Evolutionary conservation across 2,329 filamentous ascomycete genomes (phyloP).

Genomic region (Aspergillus transmontanensis): DNA sequence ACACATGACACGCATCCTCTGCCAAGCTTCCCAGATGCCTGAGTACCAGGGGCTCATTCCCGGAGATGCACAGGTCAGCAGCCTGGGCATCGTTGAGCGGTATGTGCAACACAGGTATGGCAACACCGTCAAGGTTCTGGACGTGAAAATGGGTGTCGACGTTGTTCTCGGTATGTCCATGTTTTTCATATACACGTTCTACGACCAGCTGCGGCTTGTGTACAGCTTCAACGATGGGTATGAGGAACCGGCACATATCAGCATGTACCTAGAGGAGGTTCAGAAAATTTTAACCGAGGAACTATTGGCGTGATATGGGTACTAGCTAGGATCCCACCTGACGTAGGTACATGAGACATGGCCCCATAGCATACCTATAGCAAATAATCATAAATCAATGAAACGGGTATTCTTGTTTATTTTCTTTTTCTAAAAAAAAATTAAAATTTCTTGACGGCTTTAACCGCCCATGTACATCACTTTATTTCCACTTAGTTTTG

Average conservation of each 20-base stretch:
- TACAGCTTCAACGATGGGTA: slow-evolving; percentile 17
- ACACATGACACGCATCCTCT: too few species aligned
- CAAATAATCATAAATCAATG: too few species aligned
- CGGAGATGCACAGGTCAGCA: slow-evolving; percentile 10
- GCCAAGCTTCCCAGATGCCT: too few species aligned
- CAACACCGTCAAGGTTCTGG: not conserved
- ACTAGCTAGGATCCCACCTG: too few species aligned
- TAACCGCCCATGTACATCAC: too few species aligned
- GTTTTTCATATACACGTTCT: slow-evolving; percentile 13
- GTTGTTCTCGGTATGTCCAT: slow-evolving; percentile 4
- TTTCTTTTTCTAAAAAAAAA: too few species aligned
- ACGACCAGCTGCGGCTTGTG: slow-evolving; percentile 5
- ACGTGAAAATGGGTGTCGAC: slow-evolving; percentile 10
- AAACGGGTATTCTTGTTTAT: too few species aligned
- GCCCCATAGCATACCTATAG: too few species aligned
- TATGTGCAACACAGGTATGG: slow-evolving; percentile 11
- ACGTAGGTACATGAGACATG: too few species aligned
- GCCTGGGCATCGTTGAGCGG: slow-evolving; percentile 13
- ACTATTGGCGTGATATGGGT: not conserved
- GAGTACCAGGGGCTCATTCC: not conserved
- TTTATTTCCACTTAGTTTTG: too few species aligned
- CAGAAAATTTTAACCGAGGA: slow-evolving; percentile 4
- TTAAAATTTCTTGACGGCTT: too few species aligned
- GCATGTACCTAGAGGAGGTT: slow-evolving; percentile 3
- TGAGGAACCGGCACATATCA: slow-evolving; percentile 1